Evolutionary conservation across 345 rosid species (phyloP).

Genomic region (Populus pruinosa): DNA sequence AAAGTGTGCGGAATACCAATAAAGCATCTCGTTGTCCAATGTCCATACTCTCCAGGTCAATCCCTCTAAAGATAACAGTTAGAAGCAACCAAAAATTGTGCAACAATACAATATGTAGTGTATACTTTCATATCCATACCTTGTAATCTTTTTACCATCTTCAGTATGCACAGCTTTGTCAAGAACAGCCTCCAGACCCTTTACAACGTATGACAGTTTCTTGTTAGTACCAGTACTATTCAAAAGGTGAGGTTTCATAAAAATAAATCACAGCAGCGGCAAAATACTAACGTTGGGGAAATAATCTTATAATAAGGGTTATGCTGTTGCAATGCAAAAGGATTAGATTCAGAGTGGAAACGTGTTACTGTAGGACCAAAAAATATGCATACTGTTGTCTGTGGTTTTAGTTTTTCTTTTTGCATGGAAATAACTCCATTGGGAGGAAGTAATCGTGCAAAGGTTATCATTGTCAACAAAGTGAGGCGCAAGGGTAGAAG

Average conservation of each 20-base stretch:
- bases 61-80: constrained; percentile 52
- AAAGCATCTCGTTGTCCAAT: constrained; percentile 93
- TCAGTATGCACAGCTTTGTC: constrained; percentile 95
- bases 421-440: too few relatives aligned
- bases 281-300: not conserved
- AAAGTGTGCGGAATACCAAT: constrained; percentile 89
- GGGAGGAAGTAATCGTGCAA: not conserved
- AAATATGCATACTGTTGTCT: too few relatives aligned
- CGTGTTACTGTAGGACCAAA: too few relatives aligned
- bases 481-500: not conserved
- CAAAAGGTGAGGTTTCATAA: not conserved
- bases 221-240: constrained; percentile 9
- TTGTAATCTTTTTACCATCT: constrained; percentile 85
- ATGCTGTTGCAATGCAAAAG: too few relatives aligned
- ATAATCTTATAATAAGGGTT: not conserved
- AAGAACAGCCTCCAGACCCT: constrained; percentile 98
- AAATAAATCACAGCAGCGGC: not conserved
- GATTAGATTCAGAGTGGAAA: too few relatives aligned
- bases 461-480: not conserved
- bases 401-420: too few relatives aligned
- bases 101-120: not conserved
- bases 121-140: constrained; percentile 45
- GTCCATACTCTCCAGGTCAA: constrained; percentile 92
- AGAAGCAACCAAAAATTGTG: constrained; percentile 6
- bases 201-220: constrained; percentile 10